phyloP scores from a whole-genome alignment of 495 filamentous ascomycete genomes.

The Penicillium coffeae region DNA sequence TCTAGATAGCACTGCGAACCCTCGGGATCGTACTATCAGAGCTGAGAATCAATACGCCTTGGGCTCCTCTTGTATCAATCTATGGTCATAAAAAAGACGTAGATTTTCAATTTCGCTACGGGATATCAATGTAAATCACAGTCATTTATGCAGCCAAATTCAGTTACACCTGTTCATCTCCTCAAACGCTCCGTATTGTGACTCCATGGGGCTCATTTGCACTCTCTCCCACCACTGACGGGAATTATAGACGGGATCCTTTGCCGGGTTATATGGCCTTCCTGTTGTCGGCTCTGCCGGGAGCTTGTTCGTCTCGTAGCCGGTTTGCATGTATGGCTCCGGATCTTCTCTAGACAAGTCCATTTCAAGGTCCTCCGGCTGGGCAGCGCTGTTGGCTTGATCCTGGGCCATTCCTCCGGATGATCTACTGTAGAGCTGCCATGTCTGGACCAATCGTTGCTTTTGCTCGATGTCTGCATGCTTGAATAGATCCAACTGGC shows the following conservation, averaged over 20 bases:
- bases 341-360: constrained; percentile 32
- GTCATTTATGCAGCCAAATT: background rate
- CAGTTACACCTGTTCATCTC: constrained; percentile 28
- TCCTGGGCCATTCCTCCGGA: background rate
- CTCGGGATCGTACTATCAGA: background rate
- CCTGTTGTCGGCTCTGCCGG: constrained; percentile 35
- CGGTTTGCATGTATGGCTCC: constrained; percentile 69
- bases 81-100: too few species aligned
- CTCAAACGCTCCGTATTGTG: constrained; percentile 54
- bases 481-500: constrained; percentile 60
- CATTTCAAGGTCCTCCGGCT: constrained; percentile 50
- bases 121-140: background rate
- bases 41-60: background rate
- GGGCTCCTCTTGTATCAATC: background rate
- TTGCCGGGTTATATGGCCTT: constrained; percentile 49
- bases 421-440: constrained; percentile 53
- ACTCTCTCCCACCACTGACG: constrained; percentile 48
- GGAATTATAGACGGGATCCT: constrained; percentile 58
- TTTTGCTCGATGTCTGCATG: constrained; percentile 55
- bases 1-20: background rate
- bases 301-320: constrained; percentile 51
- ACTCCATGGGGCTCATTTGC: constrained; percentile 47
- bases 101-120: background rate
- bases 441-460: constrained; percentile 60
- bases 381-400: constrained; percentile 11